Percentiles rank a stretch among this genome's conserved stretches.
phyloP scores from a whole-genome alignment of 768 basidiomycete species.

The Auriscalpium microsporum region DNA sequence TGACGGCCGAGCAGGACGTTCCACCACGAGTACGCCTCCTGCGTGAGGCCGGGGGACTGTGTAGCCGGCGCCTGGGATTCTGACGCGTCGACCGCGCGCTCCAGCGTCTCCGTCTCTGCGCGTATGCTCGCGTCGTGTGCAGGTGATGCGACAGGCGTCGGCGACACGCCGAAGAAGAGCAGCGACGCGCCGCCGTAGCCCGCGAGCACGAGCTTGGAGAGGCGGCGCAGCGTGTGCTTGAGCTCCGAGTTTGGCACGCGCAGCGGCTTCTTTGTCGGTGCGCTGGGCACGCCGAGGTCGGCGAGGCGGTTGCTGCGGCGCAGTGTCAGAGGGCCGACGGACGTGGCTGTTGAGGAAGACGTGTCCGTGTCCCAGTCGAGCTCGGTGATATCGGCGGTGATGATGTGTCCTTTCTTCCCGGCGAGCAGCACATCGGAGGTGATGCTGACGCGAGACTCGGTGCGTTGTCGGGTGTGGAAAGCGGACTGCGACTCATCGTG shows the following conservation, averaged over 20 bases:
- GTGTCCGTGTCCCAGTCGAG: slow-evolving; percentile 26
- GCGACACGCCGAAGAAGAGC: slow-evolving; percentile 68
- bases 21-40: slow-evolving; percentile 65
- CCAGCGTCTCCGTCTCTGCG: slow-evolving; percentile 54
- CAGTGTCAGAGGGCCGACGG: slow-evolving; percentile 7
- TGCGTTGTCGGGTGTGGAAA: slow-evolving; percentile 5
- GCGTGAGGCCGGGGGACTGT: not conserved
- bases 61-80: slow-evolving; percentile 45
- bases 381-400: slow-evolving; percentile 76
- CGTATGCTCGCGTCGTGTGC: slow-evolving; percentile 28
- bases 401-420: slow-evolving; percentile 60
- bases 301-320: slow-evolving; percentile 20
- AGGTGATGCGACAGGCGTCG: slow-evolving; percentile 20
- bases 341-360: slow-evolving; percentile 14
- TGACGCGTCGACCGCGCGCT: slow-evolving; percentile 60
- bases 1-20: slow-evolving; percentile 71
- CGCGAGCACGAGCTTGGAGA: slow-evolving; percentile 77
- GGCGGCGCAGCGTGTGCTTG: slow-evolving; percentile 62
- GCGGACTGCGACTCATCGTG: slow-evolving; percentile 32
- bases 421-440: slow-evolving; percentile 67
- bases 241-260: slow-evolving; percentile 39
- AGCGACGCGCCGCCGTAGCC: slow-evolving; percentile 80
- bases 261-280: slow-evolving; percentile 7
- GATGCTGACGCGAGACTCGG: slow-evolving; percentile 55
- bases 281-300: not conserved